Evolutionary conservation across 1,284 basidiomycete species (phyloP), one percentile per base, ranked within the genome.

Genomic region (Moesziomyces globuligerus): DNA sequence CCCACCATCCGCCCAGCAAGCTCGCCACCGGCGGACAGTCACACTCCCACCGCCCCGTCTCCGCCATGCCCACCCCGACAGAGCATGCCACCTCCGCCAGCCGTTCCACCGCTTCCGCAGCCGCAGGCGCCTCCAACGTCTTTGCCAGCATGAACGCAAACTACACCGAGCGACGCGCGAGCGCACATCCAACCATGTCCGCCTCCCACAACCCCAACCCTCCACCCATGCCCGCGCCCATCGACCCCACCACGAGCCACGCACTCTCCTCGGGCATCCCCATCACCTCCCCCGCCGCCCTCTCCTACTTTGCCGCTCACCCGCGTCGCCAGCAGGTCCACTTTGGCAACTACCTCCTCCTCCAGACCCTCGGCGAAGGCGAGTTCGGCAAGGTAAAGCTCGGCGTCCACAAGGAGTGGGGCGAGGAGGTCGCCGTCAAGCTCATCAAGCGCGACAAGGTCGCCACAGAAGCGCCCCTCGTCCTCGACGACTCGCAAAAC

Each of bases 321-420:
- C 80, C 80, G 6, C 61, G 79, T 29, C 62, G 80, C 11, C 80
- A 81, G 67, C 80, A 82, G 59, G 80, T 82, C 29, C 77, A 81
- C 65, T 82, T 82, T 76, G 80, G 80, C 57, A 74, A 78, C 58
- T 82, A 82, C 44, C 76, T 82, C 44, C 58, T 82, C 25, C 74
- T 82, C 20, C 80, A 82, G 55, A 82, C 80, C 18, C 62, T 82
- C 20, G 81, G 96, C 42, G 95, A 99, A 84, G 96, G 96, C 75
- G 96, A 99, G 85, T 98, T 98, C 82, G 96, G 95, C 55, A 99
- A 99, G 83, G 95, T 99, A 85, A 99, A 98, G 83, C 89, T 99
- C 24, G 96, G 96, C 9, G 87, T 99, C 43, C 95, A 98, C 83
- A 90, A 92, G 48, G 72, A 83, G 70, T 98, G 91, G 89, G 95